Evolutionary conservation across 805 yeast genomes (phyloP).

Genomic region (Metschnikowia cerradonensis): DNA sequence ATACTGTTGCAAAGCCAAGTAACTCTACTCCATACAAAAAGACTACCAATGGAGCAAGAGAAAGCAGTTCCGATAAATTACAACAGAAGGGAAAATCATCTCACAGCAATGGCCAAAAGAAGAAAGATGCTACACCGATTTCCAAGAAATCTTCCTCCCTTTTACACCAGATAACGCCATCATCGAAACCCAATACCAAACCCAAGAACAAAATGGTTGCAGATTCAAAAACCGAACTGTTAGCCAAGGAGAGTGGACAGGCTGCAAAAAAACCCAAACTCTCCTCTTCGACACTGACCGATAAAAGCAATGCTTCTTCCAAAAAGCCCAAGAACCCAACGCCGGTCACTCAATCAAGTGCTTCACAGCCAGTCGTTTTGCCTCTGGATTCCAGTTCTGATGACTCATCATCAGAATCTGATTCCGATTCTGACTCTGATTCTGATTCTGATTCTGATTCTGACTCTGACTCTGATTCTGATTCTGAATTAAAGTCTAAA

Average conservation of each 20-base stretch:
- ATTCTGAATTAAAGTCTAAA: slow-evolving; percentile 3
- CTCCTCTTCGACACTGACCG: background rate
- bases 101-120: background rate
- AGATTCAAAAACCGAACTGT: background rate
- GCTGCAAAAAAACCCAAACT: background rate
- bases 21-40: background rate
- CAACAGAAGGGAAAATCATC: background rate
- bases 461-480: slow-evolving; percentile 8
- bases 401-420: background rate
- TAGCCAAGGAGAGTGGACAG: background rate
- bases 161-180: no score
- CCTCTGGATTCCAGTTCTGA: background rate
- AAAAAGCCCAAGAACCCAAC: background rate
- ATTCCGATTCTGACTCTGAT: background rate
- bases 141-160: background rate
- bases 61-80: background rate
- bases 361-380: background rate
- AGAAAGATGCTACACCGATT: background rate
- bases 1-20: background rate
- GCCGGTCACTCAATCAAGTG: background rate
- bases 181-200: background rate
- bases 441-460: slow-evolving; percentile 2
- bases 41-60: no score
- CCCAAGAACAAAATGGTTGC: background rate
- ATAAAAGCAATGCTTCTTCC: background rate